Base-by-base conservation (phyloP, 148 eudicot genomes). In the Beta vulgaris region DNA sequence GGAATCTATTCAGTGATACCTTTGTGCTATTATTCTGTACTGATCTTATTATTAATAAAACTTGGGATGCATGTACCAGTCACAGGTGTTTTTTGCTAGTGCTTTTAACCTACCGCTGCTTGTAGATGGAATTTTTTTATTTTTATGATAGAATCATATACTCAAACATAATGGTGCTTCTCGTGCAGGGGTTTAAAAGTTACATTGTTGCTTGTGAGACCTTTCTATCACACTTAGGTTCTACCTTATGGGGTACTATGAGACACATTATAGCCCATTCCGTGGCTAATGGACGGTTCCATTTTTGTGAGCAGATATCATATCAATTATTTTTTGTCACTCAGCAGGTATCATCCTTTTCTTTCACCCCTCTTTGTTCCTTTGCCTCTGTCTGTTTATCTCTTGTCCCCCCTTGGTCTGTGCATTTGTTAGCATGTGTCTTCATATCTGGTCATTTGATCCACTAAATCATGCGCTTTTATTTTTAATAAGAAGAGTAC, bases 161-260 rank as follows among this genome's bases (percentile, higher is more conserved):
- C 53, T 65, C 51, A 75, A 72, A 42, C 76, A 59, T 14, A 44
- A 35, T 75, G 4, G 18, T 78, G 48, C 44, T 81, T n/a, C 28
- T 28, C 53, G 60, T 87, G 89, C 96, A 94, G 98, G 90, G 84
- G 28, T 83, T 76, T 81, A 87, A 86, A 59, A 91, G 88, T 79
- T 94, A 94, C 82, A 94, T 93, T 18, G 97, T 94, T 73, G 98
- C 98, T 64, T 93, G 98, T 32, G 98, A 94, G 83, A 77, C 89
- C 44, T 94, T 94, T 84, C 90, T 94, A 74, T 86, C 97, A 73
- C 93, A 94, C 80, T 83, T 91, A 69, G 98, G 98, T 80, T 96
- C 97, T 83, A 84, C 86, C 28, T 84, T 94, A 68, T 91, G 98
- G 97, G 98, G 96, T 69, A 90, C 98, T 57, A 86, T 94, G 97